Base-by-base conservation (phyloP, 2,329 filamentous ascomycete species). In the Ophiosphaerella korrae region DNA sequence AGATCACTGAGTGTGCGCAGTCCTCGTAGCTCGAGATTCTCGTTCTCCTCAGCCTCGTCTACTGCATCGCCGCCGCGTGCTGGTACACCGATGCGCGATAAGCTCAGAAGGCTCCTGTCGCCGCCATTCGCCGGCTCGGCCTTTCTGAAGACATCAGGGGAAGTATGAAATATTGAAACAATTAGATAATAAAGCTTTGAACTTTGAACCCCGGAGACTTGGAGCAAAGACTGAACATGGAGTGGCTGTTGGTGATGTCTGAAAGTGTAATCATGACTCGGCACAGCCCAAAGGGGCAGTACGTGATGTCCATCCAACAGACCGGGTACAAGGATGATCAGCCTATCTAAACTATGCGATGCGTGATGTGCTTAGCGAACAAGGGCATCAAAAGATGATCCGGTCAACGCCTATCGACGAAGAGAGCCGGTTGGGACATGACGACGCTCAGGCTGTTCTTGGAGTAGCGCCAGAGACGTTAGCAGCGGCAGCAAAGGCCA, bases 41-140 rank as follows among this genome's bases (percentile, higher is more conserved):
- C 52, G 21, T 64, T 58, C 29, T 64, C 61, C 29, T 59, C 62
- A 43, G 57, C 55, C 53, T 64, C 62, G 53, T 66, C 61, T 36
- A 43, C 43, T 24, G 45, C 53, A 47, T 49, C 55, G 11, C 37
- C 47, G 55, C 45, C 51, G 44, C 48, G 54, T 18, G 32, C 29
- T 48, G 49, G 44, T 21, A 45, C 48, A 47, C 45, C 50, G 33
- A 61, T 53, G 50, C 59, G 64, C 31, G 56, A 55, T 51, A 63
- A 52, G 52, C 55, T 65, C 48, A 57, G 53, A 48, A 60, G 52
- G 40, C 43, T 67, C 32, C 42, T 68, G 23, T 63, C 58, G 40
- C 60, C 61, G 46, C 60, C 53, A 6, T 50, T 60, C 31, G 58
- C 60, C 49, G 60, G 62, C 34, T 38, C 55, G 48, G 52, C 37